phyloP scores from a whole-genome alignment of 352 stramenopile species.

The Plasmopara halstedii region DNA sequence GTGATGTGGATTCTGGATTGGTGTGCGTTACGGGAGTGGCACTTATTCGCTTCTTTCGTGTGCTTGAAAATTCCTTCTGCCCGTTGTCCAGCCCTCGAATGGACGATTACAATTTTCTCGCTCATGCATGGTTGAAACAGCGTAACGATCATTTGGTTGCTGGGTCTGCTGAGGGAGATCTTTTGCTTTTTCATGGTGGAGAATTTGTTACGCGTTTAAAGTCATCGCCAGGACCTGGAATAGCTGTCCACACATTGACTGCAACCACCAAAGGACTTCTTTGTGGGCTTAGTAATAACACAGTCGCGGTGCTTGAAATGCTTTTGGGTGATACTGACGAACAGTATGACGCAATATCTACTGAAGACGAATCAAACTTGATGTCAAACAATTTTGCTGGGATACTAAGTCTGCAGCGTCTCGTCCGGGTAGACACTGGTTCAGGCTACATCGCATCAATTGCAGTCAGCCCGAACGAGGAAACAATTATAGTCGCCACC shows the following conservation, averaged over 20 bases:
- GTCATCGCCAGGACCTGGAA: slow-evolving; percentile 43
- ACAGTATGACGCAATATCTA: slow-evolving; percentile 15
- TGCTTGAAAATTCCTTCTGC: slow-evolving; percentile 83
- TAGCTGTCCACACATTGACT: slow-evolving; percentile 46
- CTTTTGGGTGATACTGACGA: slow-evolving; percentile 17
- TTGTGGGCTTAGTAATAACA: slow-evolving; percentile 63
- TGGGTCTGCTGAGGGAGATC: slow-evolving; percentile 68
- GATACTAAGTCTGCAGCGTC: slow-evolving; percentile 47
- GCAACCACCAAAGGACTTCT: slow-evolving; percentile 73
- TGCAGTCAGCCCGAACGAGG: slow-evolving; percentile 71
- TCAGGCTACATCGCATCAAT: slow-evolving; percentile 37
- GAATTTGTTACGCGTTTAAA: slow-evolving; percentile 55
- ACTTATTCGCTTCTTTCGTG: slow-evolving; percentile 85
- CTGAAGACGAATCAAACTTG: slow-evolving; percentile 5
- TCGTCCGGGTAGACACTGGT: slow-evolving; percentile 52
- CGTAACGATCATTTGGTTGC: slow-evolving; percentile 85
- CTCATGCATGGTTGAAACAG: slow-evolving; percentile 87
- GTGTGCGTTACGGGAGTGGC: slow-evolving; percentile 77
- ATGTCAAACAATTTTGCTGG: slow-evolving; percentile 15
- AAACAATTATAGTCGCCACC: slow-evolving; percentile 55
- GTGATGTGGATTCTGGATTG: slow-evolving; percentile 82
- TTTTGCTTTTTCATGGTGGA: slow-evolving; percentile 83
- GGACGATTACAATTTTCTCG: slow-evolving; percentile 64
- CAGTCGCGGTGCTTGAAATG: slow-evolving; percentile 61
- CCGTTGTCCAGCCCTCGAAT: slow-evolving; percentile 77